Evolutionary conservation across 768 basidiomycete species (phyloP), one percentile per base, ranked within the genome.

Genomic region (Mycena galopus): DNA sequence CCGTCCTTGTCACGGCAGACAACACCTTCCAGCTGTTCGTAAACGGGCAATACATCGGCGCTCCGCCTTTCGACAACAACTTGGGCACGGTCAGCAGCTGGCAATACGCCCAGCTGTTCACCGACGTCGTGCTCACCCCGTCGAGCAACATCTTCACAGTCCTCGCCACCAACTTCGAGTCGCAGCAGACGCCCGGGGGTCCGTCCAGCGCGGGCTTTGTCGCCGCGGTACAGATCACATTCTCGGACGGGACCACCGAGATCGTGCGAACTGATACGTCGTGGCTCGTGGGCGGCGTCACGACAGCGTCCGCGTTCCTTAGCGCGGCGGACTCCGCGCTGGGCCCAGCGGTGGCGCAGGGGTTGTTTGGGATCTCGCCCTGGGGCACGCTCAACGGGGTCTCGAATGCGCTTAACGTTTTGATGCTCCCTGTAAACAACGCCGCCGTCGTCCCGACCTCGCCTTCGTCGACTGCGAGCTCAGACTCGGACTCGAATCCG

Each of bases 21-120:
- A 74, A 74, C 61, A 39, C 19, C 35, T 74, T 74, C 61, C 8
- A 50, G 2, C 35, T 74, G 10, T 63, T 50, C 4, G 29, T 74
- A 19, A 74, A 74, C n/a, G 63, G 58, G 10, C 58, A 61, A 16
- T 70, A 57, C 68, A 30, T 74, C 68, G 73, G 64, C 27, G 55
- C 73, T 1, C 73, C 69, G 10, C 70, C 67, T 6, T 35, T 30
- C 56, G 65, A 63, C 44, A 23, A 47, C 58, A 60, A 67, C 9
- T 23, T 23, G 2, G 32, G 23, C 60, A 1, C 47, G 12, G 17
- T 27, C 19, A 5, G 25, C 10, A 39, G 32, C 35, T 71, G 70
- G 70, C 25, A 32, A 29, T 66, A 29, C 59, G 71, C 71, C n/a
- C 71, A 72, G 37, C 65, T 63, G n/a, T 53, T 75, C 58, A 63